Percentiles rank a stretch among this genome's conserved stretches.
Conservation (phyloP, 192 early-diverging fungal species). For the Entomortierella chlamydospora region DNA sequence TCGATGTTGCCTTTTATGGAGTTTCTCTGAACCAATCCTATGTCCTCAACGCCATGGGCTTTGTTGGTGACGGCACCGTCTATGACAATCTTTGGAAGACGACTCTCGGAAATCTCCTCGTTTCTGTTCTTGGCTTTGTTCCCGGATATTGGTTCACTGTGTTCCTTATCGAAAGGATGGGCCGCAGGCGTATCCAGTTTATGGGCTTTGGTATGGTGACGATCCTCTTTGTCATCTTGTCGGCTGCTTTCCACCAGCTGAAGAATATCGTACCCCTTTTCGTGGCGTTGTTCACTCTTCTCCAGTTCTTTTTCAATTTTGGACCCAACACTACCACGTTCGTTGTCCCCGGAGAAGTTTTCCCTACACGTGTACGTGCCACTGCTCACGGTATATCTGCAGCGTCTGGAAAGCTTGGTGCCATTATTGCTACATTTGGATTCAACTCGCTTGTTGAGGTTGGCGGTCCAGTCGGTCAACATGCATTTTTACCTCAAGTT, state of each 20-base stretch:
- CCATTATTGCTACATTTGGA: slow-evolving; percentile 65
- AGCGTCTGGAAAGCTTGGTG: slow-evolving; percentile 74
- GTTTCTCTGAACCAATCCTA: slow-evolving; percentile 75
- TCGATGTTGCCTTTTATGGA: slow-evolving; percentile 84
- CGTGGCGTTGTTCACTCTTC: slow-evolving; percentile 58
- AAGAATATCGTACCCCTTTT: slow-evolving; percentile 61
- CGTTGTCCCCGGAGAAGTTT: slow-evolving; percentile 72
- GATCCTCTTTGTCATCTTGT: slow-evolving; percentile 74
- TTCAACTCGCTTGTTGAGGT: slow-evolving; percentile 47
- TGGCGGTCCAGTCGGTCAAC: slow-evolving; percentile 35
- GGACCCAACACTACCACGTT: slow-evolving; percentile 81
- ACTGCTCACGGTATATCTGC: slow-evolving; percentile 79
- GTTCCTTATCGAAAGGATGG: slow-evolving; percentile 84
- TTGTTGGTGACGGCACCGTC: slow-evolving; percentile 63
- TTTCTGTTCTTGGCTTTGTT: slow-evolving; percentile 84
- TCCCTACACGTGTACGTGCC: slow-evolving; percentile 65
- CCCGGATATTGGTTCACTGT: slow-evolving; percentile 98
- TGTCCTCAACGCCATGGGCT: slow-evolving; percentile 82
- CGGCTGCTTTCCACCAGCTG: slow-evolving; percentile 33
- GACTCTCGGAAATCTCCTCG: slow-evolving; percentile 90
- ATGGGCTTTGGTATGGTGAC: slow-evolving; percentile 84
- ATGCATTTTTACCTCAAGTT: slow-evolving; percentile 33
- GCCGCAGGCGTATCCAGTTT: slow-evolving; percentile 93
- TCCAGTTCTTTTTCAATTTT: slow-evolving; percentile 70
- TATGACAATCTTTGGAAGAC: slow-evolving; percentile 72